Percentiles rank a stretch among this genome's conserved stretches.
These are phyloP conservation scores for Striga hermonthica DNA, from an alignment of 305 asterid genomes.

Conservation along the genomic window DNA sequence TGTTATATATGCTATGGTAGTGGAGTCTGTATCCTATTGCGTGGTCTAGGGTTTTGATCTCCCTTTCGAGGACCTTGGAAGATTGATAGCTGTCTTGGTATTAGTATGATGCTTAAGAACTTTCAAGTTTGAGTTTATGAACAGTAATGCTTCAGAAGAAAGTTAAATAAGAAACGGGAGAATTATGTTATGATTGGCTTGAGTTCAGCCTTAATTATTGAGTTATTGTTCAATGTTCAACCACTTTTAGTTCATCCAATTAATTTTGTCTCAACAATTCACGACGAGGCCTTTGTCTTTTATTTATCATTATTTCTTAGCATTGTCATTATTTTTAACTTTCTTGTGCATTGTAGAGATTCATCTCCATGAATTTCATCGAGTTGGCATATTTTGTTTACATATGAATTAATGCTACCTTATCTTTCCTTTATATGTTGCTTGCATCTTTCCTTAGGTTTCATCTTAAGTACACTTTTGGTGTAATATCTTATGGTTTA, in stretches of 20 bases:
- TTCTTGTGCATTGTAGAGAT: conserved; percentile 3
- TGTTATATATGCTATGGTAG: conserved; percentile 13
- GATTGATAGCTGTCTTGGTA: no score
- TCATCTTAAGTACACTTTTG: conserved; percentile 2
- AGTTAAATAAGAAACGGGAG: conserved; percentile 9
- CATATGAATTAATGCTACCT: conserved; percentile 17
- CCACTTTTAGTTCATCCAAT: conserved; percentile 1
- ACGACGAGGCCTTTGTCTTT: not conserved
- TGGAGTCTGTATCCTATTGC: conserved; percentile 15
- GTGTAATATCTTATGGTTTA: conserved; percentile 7
- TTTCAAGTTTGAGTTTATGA: conserved; percentile 15
- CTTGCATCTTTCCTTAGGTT: conserved; percentile 6
- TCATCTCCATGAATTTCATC: not conserved
- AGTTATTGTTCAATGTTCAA: not conserved
- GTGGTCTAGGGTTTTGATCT: conserved; percentile 26
- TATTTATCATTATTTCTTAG: conserved; percentile 2
- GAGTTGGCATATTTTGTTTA: conserved; percentile 1
- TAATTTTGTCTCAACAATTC: conserved; percentile 18
- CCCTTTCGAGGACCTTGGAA: not conserved
- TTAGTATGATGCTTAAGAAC: not conserved
- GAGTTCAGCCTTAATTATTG: conserved; percentile 13
- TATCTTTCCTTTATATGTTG: conserved; percentile 16
- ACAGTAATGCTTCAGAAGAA: conserved; percentile 20
- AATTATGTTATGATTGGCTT: conserved; percentile 21
- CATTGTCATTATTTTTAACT: conserved; percentile 15